These are phyloP conservation scores for Penicillium alfredii DNA, from an alignment of 495 filamentous ascomycete genomes.

Conservation along the genomic window DNA sequence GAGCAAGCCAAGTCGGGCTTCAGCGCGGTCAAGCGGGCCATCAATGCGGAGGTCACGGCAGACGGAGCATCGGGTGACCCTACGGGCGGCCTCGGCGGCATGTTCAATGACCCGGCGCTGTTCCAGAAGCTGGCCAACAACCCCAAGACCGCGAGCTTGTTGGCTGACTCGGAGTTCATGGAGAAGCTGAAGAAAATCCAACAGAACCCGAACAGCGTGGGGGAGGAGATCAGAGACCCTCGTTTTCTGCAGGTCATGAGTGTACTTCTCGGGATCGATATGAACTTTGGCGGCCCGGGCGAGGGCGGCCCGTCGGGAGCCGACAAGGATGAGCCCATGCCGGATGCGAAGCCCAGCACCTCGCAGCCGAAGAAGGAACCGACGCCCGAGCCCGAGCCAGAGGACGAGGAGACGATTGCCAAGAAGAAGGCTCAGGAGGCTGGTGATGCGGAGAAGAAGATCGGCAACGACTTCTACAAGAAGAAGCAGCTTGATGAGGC, in stretches of 20 bases:
- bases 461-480: conserved; percentile 96
- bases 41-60: conserved; percentile 67
- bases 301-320: conserved; percentile 47
- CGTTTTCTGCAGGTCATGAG: conserved; percentile 91
- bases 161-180: conserved; percentile 89
- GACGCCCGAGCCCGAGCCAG: conserved; percentile 55
- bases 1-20: conserved; percentile 87
- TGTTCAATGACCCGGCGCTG: conserved; percentile 90
- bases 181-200: conserved; percentile 73
- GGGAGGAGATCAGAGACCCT: conserved; percentile 78
- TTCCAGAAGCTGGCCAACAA: conserved; percentile 86
- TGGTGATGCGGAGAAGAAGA: conserved; percentile 88
- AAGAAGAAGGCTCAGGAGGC: conserved; percentile 88
- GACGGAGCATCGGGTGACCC: conserved; percentile 64
- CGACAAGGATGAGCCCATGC: conserved; percentile 75
- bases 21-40: conserved; percentile 76
- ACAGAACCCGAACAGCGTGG: conserved; percentile 72
- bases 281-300: conserved; percentile 66
- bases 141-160: conserved; percentile 80
- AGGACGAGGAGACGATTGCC: conserved; percentile 74
- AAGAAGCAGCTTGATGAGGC: conserved; percentile 92
- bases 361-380: conserved; percentile 52
- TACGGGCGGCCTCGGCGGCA: conserved; percentile 69
- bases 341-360: conserved; percentile 54
- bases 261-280: conserved; percentile 88